Evolutionary conservation across 192 early-diverging fungal species (phyloP).

Genomic region (Umbelopsis sp.): DNA sequence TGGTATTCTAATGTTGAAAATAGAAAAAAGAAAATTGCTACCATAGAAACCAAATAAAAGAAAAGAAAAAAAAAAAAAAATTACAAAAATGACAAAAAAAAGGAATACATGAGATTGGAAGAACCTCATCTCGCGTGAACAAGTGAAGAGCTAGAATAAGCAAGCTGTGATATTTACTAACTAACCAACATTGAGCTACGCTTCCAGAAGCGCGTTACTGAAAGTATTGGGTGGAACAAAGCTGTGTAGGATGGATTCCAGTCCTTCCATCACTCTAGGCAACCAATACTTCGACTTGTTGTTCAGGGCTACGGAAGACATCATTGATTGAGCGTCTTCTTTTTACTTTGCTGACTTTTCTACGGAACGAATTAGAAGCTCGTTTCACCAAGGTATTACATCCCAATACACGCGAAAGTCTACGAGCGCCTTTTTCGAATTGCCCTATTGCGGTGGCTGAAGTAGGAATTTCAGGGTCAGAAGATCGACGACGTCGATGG

Average conservation of each 20-base stretch:
- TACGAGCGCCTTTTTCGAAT: not conserved
- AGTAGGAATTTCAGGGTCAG: not conserved
- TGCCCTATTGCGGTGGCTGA: not conserved
- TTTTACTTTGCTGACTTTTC: not conserved
- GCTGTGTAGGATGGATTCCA: not conserved
- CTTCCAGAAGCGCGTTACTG: conserved; percentile 3
- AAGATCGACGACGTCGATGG: conserved; percentile 11
- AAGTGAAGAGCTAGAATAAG: not conserved
- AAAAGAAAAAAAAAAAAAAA: not conserved
- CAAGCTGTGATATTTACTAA: not conserved
- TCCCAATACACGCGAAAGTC: not conserved
- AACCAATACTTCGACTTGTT: conserved; percentile 1
- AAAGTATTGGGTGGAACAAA: too few relatives aligned
- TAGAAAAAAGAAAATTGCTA: not conserved
- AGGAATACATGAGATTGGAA: too few relatives aligned
- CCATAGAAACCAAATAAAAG: not conserved
- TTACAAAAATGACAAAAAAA: not conserved
- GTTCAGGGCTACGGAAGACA: conserved; percentile 3
- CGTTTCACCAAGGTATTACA: conserved; percentile 13
- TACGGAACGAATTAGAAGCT: not conserved
- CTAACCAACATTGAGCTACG: not conserved
- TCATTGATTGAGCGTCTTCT: not conserved
- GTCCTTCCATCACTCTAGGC: not conserved
- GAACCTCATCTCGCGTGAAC: too few relatives aligned
- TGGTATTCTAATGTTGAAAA: not conserved